Evolutionary conservation across 2,329 filamentous ascomycete genomes (phyloP), one percentile per base, ranked within the genome.

Genomic region (Thelonectria blattea): DNA sequence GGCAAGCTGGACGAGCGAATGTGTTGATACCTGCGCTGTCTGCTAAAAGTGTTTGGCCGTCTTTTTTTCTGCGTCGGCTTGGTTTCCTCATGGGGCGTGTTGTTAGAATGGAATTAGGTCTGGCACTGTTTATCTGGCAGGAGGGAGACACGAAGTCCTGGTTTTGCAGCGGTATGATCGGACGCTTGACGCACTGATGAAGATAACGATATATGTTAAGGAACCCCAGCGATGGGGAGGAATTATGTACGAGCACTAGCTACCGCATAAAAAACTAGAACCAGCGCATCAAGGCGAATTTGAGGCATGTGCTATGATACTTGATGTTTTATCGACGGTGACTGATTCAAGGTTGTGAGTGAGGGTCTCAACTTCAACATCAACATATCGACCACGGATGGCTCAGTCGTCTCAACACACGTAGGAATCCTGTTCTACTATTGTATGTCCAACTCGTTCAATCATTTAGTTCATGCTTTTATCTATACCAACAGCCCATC

Each of bases 1-100:
- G 34, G 47, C 18, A 11, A 52, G 30, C 58, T 61, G 48, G 62
- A 57, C 56, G 49, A 60, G 43, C 41, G 58, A 24, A 61, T 22
- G 30, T 24, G 32, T 55, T 15, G 32, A 32, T 48, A 27, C 32
- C 15, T 9, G 1, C 39, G 47, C 20, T 45, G 17, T 42, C 39
- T 17, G n/a, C 17, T 10, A 39, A 20, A 34, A 43, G 27, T 41
- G 5, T 30, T 55, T 37, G 32, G 17, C n/a, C 52, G 30, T 27
- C 34, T 20, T 15, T 17, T 37, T 14, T 48, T 37, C 32, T 30
- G 2, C 8, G 5, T 7, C 11, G 27, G 43, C 18, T 48, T 9
- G 32, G 20, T 27, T 30, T 8, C 39, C n/a, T 24, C 14, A 5
- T 39, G 30, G 20, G 10, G 22, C 12, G 11, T 18, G 11, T 22